phyloP scores from a whole-genome alignment of 202 grass and related monocot species.

The Thinopyrum obtusiflorum region DNA sequence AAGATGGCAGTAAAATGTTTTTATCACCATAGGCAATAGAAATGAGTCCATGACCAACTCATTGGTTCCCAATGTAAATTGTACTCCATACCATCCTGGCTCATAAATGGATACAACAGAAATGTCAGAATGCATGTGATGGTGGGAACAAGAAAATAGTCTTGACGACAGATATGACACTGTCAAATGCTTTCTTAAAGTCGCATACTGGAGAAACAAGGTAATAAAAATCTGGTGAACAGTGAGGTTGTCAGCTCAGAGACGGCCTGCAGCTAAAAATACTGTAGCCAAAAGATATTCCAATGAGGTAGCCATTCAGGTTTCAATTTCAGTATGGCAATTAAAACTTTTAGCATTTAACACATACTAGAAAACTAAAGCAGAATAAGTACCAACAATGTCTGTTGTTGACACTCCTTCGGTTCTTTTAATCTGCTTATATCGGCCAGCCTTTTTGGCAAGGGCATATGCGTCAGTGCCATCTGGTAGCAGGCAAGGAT shows the following conservation, averaged over 20 bases:
- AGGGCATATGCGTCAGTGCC: conserved; percentile 96
- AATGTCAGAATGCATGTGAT: neutral
- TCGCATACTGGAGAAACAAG: neutral
- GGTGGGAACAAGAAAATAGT: neutral
- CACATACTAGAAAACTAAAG: neutral
- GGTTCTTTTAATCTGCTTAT: conserved; percentile 96
- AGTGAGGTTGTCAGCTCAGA: neutral
- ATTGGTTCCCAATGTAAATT: neutral
- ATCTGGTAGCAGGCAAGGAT: conserved; percentile 91
- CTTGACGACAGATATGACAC: neutral
- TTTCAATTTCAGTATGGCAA: neutral
- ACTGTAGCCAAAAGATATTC: neutral
- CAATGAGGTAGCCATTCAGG: neutral
- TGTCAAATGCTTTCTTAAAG: conserved; percentile 5
- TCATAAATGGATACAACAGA: neutral
- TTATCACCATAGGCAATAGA: neutral
- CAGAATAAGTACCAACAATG: conserved; percentile 74
- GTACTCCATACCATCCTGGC: neutral
- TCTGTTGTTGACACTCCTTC: conserved; percentile 95
- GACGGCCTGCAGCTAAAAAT: neutral
- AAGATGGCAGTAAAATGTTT: neutral
- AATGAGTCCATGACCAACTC: neutral
- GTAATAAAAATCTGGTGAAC: neutral
- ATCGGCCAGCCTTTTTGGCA: conserved; percentile 89
- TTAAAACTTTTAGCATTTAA: neutral